Evolutionary conservation across 2,329 filamentous ascomycete species (phyloP), one percentile per base, ranked within the genome.

Genomic region (Cadophora malorum): DNA sequence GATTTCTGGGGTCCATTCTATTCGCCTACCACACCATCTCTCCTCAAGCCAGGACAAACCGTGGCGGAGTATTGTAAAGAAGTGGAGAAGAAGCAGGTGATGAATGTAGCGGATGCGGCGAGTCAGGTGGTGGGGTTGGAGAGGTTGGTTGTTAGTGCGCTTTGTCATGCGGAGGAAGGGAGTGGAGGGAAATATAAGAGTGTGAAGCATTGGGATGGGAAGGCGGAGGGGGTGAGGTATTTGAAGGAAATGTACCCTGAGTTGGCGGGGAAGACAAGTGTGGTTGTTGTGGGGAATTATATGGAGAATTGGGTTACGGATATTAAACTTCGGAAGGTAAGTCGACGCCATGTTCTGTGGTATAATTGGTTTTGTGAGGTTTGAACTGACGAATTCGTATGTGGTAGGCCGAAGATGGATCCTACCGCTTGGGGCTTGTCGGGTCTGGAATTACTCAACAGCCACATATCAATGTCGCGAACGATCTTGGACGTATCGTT

Each of bases 101-200:
- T 76, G 65, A 79, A 79, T 38, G 76, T 80, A 6, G 76, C 78
- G 1, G 78, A 81, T 64, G 79, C 77, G 1, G 80, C 79, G 0
- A 76, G 78, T 0, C 72, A 73, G 4, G 64, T 80, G 1, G 61
- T 68, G 0, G 75, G 71, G 0, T 67, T 83, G 1, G 77, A 83
- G 45, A 72, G 78, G 4, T 78, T 83, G 19, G 68, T 84, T 3
- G 68, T 81, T 2, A 82, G 80, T 4, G 76, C 76, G 0, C 68
- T 83, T 0, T 75, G 77, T 1, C 72, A 81, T 70, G 75, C 76
- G 0, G 74, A 70, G 8, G 80, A 78, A 67, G 78, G 76, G 74
- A 80, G 78, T n/a, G 72, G 72, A 10, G 82, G 82, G 0, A 81
- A 81, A 68, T 82, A 82, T 65, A 78, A 65, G 2, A 72, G 76